A percentile compares a stretch with the other conserved stretches of the same genome.
phyloP scores from a whole-genome alignment of 306 rosid genomes.

The Ormosia emarginata region DNA sequence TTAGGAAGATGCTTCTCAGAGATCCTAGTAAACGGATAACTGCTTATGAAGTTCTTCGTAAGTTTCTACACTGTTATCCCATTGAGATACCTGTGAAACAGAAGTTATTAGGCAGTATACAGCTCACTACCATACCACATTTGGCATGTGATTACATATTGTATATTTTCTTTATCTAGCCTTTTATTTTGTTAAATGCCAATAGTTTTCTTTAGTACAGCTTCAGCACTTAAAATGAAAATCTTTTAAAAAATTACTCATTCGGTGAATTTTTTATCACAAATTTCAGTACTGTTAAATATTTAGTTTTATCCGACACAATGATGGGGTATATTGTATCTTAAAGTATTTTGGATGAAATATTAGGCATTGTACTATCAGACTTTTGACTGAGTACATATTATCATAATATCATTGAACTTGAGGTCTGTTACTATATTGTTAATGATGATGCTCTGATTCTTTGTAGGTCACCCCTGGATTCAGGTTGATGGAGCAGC shows the following conservation, averaged over 20 bases:
- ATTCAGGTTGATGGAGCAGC: constrained; percentile 79
- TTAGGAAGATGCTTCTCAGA: constrained; percentile 73
- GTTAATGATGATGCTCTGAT: constrained; percentile 16
- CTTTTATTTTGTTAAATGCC: background rate
- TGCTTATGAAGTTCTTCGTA: constrained; percentile 76
- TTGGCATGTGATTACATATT: background rate
- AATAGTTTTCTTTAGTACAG: background rate
- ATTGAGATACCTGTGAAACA: background rate
- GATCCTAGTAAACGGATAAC: constrained; percentile 67
- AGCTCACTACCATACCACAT: background rate
- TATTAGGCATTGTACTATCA: background rate
- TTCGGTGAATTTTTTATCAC: background rate
- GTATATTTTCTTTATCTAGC: background rate
- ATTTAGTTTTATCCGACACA: background rate
- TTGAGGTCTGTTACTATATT: background rate
- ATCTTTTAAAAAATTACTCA: background rate
- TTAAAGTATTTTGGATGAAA: background rate
- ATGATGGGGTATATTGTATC: background rate
- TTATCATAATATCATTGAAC: background rate
- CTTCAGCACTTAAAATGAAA: background rate
- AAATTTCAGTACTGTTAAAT: background rate
- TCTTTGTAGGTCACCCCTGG: constrained; percentile 88
- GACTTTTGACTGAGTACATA: background rate
- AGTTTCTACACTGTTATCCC: constrained; percentile 20
- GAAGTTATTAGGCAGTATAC: background rate